A percentile compares a stretch with the other conserved stretches of the same genome.
Conservation (phyloP, 2,329 filamentous ascomycete genomes). For the Rhinocladiella mackenziei region DNA sequence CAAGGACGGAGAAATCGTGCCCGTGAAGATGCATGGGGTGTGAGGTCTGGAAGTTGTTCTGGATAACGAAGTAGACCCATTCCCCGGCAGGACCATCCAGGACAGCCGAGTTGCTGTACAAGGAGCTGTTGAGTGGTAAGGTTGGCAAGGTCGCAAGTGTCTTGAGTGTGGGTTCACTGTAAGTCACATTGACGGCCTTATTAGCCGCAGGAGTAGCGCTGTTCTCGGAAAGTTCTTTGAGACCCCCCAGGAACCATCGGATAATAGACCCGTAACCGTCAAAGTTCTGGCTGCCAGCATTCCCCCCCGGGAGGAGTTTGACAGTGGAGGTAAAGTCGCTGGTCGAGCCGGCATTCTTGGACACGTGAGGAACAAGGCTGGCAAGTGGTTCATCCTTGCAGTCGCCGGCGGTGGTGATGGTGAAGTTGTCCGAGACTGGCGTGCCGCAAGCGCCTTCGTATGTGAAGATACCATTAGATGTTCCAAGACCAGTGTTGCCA, state of each 20-base stretch:
- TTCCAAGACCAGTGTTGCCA: conserved; percentile 23
- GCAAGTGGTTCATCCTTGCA: conserved; percentile 26
- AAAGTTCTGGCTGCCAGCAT: conserved; percentile 19
- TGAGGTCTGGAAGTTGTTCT: conserved; percentile 30
- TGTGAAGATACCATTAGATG: conserved; percentile 23
- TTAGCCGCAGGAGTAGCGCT: conserved; percentile 10
- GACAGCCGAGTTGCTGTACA: conserved; percentile 23
- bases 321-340: conserved; percentile 13
- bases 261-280: conserved; percentile 19
- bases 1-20: conserved; percentile 63
- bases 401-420: conserved; percentile 10
- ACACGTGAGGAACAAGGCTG: conserved; percentile 21
- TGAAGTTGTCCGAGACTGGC: conserved; percentile 12
- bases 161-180: conserved; percentile 23
- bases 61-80: conserved; percentile 30
- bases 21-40: conserved; percentile 69
- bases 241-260: conserved; percentile 22
- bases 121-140: conserved; percentile 24
- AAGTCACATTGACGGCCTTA: conserved; percentile 21
- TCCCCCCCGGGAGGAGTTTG: conserved; percentile 25
- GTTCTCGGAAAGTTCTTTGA: conserved; percentile 13
- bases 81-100: conserved; percentile 20
- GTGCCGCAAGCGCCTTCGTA: conserved; percentile 21
- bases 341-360: conserved; percentile 17
- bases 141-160: conserved; percentile 22